A percentile compares a stretch with the other conserved stretches of the same genome.
Conservation (phyloP, 768 basidiomycete genomes). For the Rhodocollybia butyracea region DNA sequence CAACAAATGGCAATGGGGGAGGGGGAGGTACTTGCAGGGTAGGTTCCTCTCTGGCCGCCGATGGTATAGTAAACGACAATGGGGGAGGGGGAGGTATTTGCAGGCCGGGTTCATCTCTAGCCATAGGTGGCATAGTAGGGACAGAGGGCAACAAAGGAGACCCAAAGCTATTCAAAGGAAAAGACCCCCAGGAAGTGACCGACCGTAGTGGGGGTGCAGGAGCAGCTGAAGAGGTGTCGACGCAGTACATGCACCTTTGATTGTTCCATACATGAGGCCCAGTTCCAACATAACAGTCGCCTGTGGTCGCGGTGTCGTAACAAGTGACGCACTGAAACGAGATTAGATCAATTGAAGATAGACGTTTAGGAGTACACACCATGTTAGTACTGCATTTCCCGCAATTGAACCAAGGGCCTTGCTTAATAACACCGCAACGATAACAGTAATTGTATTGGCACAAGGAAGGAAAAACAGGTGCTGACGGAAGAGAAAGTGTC, state of each 20-base stretch:
- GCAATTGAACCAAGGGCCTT: conserved; percentile 33
- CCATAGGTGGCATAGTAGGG: conserved; percentile 2
- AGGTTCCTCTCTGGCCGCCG: neutral
- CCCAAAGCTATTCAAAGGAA: conserved; percentile 1
- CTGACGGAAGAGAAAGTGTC: conserved; percentile 11
- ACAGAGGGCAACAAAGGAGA: conserved; percentile 2
- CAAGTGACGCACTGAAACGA: conserved; percentile 31
- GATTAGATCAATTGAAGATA: conserved; percentile 7
- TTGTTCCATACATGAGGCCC: conserved; percentile 27
- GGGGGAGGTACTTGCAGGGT: neutral
- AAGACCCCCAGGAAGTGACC: neutral
- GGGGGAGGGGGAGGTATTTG: neutral
- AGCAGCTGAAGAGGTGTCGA: conserved; percentile 8
- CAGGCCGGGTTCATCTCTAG: neutral
- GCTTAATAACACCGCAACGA: conserved; percentile 28
- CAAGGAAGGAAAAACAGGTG: conserved; percentile 14
- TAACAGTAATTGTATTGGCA: conserved; percentile 29
- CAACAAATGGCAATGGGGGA: neutral
- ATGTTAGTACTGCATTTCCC: conserved; percentile 31
- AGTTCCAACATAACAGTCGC: conserved; percentile 23
- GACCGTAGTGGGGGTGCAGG: conserved; percentile 9
- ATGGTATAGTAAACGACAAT: neutral
- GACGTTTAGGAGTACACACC: conserved; percentile 23
- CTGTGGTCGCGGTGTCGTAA: conserved; percentile 12
- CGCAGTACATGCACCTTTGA: conserved; percentile 16